phyloP scores from a whole-genome alignment of 176 grass and related monocot genomes.

The Leersia perrieri region DNA sequence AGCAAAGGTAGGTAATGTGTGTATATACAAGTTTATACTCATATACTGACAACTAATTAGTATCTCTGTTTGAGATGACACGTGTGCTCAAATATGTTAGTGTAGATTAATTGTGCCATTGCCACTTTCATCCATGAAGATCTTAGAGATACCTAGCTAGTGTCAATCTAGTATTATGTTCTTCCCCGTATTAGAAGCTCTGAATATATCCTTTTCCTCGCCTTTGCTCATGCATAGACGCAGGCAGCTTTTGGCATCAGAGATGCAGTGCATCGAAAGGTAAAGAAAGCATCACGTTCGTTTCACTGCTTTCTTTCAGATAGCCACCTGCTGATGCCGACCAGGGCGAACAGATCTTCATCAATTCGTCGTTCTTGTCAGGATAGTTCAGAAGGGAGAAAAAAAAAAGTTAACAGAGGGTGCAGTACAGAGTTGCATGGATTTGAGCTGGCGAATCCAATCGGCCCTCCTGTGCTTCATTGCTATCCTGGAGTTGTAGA shows the following conservation, averaged over 20 bases:
- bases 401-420: not conserved
- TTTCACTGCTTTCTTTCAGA: not conserved
- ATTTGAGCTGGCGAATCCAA: not conserved
- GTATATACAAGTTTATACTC: no score
- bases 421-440: not conserved
- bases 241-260: not conserved
- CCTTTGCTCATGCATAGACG: not conserved
- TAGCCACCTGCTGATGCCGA: not conserved
- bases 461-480: not conserved
- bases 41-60: not conserved
- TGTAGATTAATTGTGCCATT: not conserved
- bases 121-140: not conserved
- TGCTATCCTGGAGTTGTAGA: not conserved
- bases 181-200: not conserved
- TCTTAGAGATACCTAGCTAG: not conserved
- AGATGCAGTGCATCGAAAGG: slow-evolving; percentile 8
- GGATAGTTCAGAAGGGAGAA: not conserved
- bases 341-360: not conserved
- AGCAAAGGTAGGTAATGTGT: not conserved
- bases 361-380: not conserved
- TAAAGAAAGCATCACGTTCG: slow-evolving; percentile 38
- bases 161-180: not conserved
- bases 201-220: slow-evolving; percentile 6
- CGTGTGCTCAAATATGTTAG: not conserved
- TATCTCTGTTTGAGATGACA: not conserved